Evolutionary conservation across 2,329 filamentous ascomycete species (phyloP), one percentile per base, ranked within the genome.

Genomic region (Colletotrichum horii): DNA sequence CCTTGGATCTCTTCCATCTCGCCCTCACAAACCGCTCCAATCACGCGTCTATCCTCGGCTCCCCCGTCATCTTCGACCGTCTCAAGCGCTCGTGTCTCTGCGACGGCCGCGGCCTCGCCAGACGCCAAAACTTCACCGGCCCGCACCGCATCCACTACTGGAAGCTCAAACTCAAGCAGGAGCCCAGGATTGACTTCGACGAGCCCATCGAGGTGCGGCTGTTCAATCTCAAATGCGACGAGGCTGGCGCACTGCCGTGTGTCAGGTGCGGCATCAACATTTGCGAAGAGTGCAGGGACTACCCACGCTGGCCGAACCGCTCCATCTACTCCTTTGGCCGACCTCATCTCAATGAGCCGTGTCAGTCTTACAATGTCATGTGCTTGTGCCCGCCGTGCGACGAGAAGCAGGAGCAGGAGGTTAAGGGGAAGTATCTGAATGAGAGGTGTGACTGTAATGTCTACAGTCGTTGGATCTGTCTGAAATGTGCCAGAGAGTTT

Each of bases 261-360:
- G n/a, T 58, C 7, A 36, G 34, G 5, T 77, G 68, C 43, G 65
- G 65, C 38, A 71, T 73, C 72, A 74, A 72, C 14, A 36, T 73
- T 26, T 76, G 76, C 36, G 70, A 76, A 19, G 72, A 75, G 48
- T 78, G 77, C 26, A 71, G 76, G 30, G 62, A 70, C 56, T 72
- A 74, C 15, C 28, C 22, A 5, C 60, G 71, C 22, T 58, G 60
- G 60, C 52, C 60, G 6, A 36, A 55, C 6, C 48, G 56, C 9
- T 66, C 48, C 0, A 9, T 14, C 8, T 68, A 67, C 26, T 66
- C 30, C 6, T 56, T 55, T 19, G 69, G 75, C 22, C 75, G 75
- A n/a, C 74, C 71, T 4, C 75, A 77, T 26, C 60, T 75, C 8
- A 69, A 48, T 15, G n/a, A 58, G 28, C 16, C 43, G 4, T 62